Evolutionary conservation across 2,329 filamentous ascomycete species (phyloP).

Genomic region (Fusarium buxicola): DNA sequence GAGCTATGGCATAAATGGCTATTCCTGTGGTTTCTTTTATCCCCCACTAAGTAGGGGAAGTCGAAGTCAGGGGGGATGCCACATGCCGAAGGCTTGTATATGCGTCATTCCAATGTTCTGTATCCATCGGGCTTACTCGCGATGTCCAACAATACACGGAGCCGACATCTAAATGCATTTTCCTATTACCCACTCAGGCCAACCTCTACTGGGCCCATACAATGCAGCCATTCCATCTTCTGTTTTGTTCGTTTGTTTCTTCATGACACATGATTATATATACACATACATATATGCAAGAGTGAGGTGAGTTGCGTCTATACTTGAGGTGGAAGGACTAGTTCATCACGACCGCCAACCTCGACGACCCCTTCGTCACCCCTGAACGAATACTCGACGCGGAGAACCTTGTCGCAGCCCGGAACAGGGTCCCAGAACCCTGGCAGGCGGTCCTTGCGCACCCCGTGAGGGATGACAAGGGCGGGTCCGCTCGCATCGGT

Average conservation of each 20-base stretch:
- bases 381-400: conserved; percentile 59
- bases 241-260: conserved; percentile 3
- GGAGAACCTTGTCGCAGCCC: conserved; percentile 56
- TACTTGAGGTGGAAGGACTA: conserved; percentile 38
- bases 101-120: too few species aligned
- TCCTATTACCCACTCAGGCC: neutral
- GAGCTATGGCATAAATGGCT: too few species aligned
- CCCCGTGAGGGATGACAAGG: conserved; percentile 54
- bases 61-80: too few species aligned
- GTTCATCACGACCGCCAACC: conserved; percentile 39
- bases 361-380: conserved; percentile 44
- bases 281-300: neutral
- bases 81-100: too few species aligned
- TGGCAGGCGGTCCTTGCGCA: conserved; percentile 58
- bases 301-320: conserved; percentile 2
- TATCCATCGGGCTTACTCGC: neutral
- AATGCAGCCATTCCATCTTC: neutral
- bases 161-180: conserved; percentile 1
- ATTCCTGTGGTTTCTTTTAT: too few species aligned
- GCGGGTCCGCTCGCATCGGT: conserved; percentile 38
- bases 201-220: neutral
- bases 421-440: conserved; percentile 66
- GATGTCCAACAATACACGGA: neutral
- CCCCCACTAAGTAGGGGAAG: too few species aligned
- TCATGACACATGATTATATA: conserved; percentile 18